These are phyloP conservation scores for Podospora tetraspora DNA, from an alignment of 495 filamentous ascomycete genomes.

Conservation along the genomic window DNA sequence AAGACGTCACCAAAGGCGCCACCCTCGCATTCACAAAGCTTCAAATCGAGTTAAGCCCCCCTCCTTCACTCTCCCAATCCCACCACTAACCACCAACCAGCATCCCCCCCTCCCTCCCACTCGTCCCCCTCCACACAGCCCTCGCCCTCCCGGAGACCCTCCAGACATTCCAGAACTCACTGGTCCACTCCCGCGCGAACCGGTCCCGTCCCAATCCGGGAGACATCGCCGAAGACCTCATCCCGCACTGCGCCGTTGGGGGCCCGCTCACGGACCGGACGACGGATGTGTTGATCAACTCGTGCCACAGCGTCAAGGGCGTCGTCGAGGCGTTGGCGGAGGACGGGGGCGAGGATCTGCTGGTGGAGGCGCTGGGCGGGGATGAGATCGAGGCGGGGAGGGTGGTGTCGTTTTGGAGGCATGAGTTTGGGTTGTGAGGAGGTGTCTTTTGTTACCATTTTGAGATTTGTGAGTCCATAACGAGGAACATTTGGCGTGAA, in stretches of 20 bases:
- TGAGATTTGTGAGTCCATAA: neutral
- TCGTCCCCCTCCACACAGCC: constrained; percentile 32
- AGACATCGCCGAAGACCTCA: constrained; percentile 31
- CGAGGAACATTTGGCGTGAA: neutral
- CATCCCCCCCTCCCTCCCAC: constrained; percentile 24
- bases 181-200: constrained; percentile 6
- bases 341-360: constrained; percentile 24
- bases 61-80: neutral
- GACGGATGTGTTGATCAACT: constrained; percentile 45
- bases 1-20: constrained; percentile 19
- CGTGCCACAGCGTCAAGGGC: constrained; percentile 43
- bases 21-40: constrained; percentile 38
- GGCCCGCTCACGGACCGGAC: constrained; percentile 38
- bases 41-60: constrained; percentile 33
- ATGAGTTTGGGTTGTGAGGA: constrained; percentile 1
- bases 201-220: neutral
- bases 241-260: constrained; percentile 42
- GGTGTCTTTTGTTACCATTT: neutral
- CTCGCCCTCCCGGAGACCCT: constrained; percentile 25
- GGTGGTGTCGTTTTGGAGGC: constrained; percentile 38
- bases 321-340: constrained; percentile 40
- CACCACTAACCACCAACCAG: neutral
- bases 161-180: constrained; percentile 25
- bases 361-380: constrained; percentile 33
- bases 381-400: constrained; percentile 23